phyloP scores from a whole-genome alignment of 192 early-diverging fungal genomes.

The Gamsiella multidivaricata region DNA sequence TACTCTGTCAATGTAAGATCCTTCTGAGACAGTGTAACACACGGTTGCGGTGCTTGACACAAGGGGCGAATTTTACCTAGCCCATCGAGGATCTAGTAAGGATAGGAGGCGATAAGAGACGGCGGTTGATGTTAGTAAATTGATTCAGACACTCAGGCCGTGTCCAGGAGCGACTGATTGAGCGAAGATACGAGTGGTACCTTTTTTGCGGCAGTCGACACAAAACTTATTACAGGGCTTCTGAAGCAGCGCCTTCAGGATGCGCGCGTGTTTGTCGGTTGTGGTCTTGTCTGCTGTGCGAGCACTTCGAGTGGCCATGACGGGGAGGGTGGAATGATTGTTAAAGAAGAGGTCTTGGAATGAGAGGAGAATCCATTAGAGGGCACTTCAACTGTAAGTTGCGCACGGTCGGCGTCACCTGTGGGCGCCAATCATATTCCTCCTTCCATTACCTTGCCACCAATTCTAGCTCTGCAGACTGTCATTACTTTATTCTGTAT shows the following conservation, averaged over 20 bases:
- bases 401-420: too few species aligned
- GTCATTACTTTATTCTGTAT: too few species aligned
- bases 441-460: too few species aligned
- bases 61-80: slow-evolving; percentile 41
- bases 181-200: too few species aligned
- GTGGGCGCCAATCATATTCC: too few species aligned
- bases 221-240: slow-evolving; percentile 77
- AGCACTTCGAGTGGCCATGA: slow-evolving; percentile 71
- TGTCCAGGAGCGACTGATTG: too few species aligned
- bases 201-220: slow-evolving; percentile 84
- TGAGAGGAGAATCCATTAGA: neutral
- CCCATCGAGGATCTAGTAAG: slow-evolving; percentile 53
- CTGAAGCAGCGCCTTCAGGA: slow-evolving; percentile 76
- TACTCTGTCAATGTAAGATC: neutral
- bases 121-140: neutral
- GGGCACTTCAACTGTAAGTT: too few species aligned
- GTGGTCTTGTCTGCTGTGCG: slow-evolving; percentile 74
- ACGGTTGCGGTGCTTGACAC: too few species aligned
- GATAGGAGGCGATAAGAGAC: too few species aligned
- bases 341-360: neutral
- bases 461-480: too few species aligned
- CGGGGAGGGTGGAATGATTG: neutral
- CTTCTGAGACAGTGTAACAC: too few species aligned
- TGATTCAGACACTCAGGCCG: too few species aligned
- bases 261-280: slow-evolving; percentile 75